These are phyloP conservation scores for Phialocephala subalpina DNA, from an alignment of 2,329 filamentous ascomycete species.

Conservation along the genomic window DNA sequence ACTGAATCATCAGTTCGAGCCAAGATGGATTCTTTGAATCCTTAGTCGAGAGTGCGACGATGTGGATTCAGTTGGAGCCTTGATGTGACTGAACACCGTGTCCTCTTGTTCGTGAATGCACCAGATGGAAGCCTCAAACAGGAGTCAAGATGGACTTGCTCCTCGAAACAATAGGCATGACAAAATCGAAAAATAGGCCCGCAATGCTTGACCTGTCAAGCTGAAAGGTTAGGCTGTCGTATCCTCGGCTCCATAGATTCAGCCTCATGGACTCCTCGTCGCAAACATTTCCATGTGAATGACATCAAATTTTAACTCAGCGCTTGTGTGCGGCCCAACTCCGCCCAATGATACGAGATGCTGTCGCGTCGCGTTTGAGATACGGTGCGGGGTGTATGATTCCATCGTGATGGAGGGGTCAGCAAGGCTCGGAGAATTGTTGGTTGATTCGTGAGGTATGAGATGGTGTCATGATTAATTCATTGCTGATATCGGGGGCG, in stretches of 20 bases:
- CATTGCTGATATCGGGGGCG: conserved; percentile 15
- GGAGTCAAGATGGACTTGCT: not conserved
- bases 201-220: not conserved
- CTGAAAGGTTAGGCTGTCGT: not conserved
- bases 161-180: not conserved
- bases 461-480: conserved; percentile 10
- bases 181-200: not conserved
- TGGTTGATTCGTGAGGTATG: conserved; percentile 3
- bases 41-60: not conserved
- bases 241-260: conserved; percentile 10
- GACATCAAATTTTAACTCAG: conserved; percentile 8
- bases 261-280: conserved; percentile 14
- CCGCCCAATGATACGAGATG: conserved; percentile 15
- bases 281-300: conserved; percentile 21
- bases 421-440: conserved; percentile 7
- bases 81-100: conserved; percentile 2
- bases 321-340: conserved; percentile 24
- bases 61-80: not conserved
- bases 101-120: not conserved
- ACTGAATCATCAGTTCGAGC: not conserved
- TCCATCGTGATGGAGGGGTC: conserved; percentile 9
- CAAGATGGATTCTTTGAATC: too few species aligned
- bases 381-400: conserved; percentile 8
- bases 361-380: conserved; percentile 15
- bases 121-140: conserved; percentile 1